Conservation (phyloP, 2,329 filamentous ascomycete species). For the Tolypocladium capitatum region DNA sequence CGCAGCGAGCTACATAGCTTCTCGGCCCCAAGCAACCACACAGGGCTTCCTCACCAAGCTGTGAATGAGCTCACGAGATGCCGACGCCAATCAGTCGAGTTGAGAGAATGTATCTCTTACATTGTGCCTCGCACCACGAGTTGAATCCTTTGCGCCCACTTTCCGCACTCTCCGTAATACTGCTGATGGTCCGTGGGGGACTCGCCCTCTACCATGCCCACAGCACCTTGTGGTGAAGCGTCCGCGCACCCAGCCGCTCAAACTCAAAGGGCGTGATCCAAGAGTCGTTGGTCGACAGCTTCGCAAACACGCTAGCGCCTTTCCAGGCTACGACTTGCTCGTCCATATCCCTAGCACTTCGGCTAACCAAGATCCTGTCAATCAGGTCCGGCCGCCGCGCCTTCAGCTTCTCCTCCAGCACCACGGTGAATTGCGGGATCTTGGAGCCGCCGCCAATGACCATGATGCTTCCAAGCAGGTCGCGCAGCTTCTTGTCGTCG, state of each 20-base stretch:
- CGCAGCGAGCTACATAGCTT: neutral
- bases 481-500: slow-evolving; percentile 85
- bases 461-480: slow-evolving; percentile 84
- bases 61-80: too few species aligned
- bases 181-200: neutral
- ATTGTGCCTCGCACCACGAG: neutral
- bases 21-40: neutral
- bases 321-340: slow-evolving; percentile 98
- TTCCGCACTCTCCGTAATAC: neutral
- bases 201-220: slow-evolving; percentile 39
- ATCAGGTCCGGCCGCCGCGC: slow-evolving; percentile 46
- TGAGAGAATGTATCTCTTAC: neutral
- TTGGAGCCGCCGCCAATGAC: slow-evolving; percentile 76
- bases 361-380: slow-evolving; percentile 48
- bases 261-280: slow-evolving; percentile 87
- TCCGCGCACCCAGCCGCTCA: slow-evolving; percentile 67
- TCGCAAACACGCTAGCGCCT: slow-evolving; percentile 90
- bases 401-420: slow-evolving; percentile 72
- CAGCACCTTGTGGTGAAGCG: slow-evolving; percentile 70
- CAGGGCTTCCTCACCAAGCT: neutral
- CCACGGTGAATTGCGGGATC: slow-evolving; percentile 64
- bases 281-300: slow-evolving; percentile 82
- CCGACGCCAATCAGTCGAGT: neutral
- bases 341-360: slow-evolving; percentile 82
- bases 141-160: neutral